Base-by-base conservation (phyloP, 2,329 filamentous ascomycete species). In the Xylogone sp. region DNA sequence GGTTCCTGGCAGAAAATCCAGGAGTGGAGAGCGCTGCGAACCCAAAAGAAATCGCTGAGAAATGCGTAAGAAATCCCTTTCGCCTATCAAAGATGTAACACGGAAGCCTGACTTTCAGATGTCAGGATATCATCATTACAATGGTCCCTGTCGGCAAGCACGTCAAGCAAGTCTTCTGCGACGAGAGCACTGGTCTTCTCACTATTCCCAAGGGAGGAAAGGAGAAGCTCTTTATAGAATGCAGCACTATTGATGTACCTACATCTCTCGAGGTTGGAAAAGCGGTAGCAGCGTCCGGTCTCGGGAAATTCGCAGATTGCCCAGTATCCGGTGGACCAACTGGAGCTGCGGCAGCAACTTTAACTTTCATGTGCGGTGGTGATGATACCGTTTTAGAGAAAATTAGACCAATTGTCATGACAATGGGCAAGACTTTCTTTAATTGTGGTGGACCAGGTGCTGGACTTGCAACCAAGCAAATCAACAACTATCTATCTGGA, bases 201-300 rank as follows among this genome's bases (percentile, higher is more conserved):
- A 44, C 52, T 7, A 48, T 53, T 21, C 21, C 64, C 67, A 3
- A 67, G 60, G 24, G 53, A 63, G 20, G 65, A 68, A 50, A 72
- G 12, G 16, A 19, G 9, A 49, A 45, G 31, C 71, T 88, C n/a
- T 86, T 88, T 62, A 84, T 90, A 56, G 86, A 89, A 64, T 84
- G 79, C 59, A 88, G 84, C 8, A 89, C 86, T 2, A 89, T 90
- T 60, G 86, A 89, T 64, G 82, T 83, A 0, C 75, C 75, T 50
- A 84, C 82, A 2, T 84, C 81, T 1, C 19, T 46, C 3, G 19
- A 47, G 8, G 45, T 54, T 10, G 52, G 21, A n/a, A 24, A 43
- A n/a, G 53, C 51, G 8, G 53, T 57, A 8, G 29, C 21, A 13
- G 44, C 49, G 12, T 34, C 42, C 20, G 44, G 55, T 1, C 43